Conservation (phyloP, 208 protist species). For the Acanthamoeba culbertsoni region DNA sequence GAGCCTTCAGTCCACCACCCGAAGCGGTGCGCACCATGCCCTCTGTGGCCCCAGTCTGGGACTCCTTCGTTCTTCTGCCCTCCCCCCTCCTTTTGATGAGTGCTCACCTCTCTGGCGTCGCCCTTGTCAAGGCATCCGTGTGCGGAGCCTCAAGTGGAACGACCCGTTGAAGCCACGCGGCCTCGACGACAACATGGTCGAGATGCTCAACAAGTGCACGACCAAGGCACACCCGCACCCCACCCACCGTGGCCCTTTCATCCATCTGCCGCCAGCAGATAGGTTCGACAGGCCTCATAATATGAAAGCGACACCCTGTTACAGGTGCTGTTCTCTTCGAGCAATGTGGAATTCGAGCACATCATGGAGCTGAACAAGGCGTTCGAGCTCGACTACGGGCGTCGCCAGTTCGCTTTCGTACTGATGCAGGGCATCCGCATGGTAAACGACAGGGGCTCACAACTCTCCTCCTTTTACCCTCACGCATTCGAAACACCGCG, state of each 20-base stretch:
- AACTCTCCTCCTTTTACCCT: too few species aligned
- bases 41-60: background rate
- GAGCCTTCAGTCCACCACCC: background rate
- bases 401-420: slow-evolving; percentile 40
- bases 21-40: background rate
- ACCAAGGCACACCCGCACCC: background rate
- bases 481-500: too few species aligned
- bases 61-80: background rate
- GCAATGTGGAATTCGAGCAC: slow-evolving; percentile 16
- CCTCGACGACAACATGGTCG: background rate
- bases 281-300: too few species aligned
- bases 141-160: background rate
- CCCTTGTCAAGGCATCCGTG: background rate
- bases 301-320: too few species aligned
- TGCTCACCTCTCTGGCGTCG: too few species aligned
- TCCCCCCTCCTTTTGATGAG: background rate
- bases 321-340: slow-evolving; percentile 22
- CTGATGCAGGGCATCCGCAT: background rate
- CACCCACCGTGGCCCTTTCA: background rate
- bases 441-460: background rate
- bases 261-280: too few species aligned
- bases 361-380: slow-evolving; percentile 52
- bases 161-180: background rate
- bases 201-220: slow-evolving; percentile 11
- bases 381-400: slow-evolving; percentile 38